Base-by-base conservation (phyloP, 805 yeast species). In the Torulaspora indica region DNA sequence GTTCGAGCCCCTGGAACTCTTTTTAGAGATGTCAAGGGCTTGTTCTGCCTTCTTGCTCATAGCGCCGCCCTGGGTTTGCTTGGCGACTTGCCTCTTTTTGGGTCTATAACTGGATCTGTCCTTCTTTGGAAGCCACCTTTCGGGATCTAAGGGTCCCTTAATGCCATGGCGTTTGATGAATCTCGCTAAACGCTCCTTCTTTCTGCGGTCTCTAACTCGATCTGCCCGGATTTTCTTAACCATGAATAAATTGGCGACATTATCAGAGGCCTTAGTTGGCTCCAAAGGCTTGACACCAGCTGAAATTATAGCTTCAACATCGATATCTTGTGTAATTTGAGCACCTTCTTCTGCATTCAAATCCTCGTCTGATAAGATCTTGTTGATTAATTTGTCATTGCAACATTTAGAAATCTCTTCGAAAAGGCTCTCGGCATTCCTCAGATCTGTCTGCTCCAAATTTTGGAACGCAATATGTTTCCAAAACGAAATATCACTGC, bases 71-170 rank as follows among this genome's bases (percentile, higher is more conserved):
- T 81, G 86, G 0, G 84, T 78, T 38, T 73, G 78, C 50, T 72
- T 74, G 5, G 70, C 68, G 42, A 60, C 50, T 46, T 65, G 65
- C 53, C 73, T 75, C 61, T 78, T 82, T 60, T 85, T 83, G 10
- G 95, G 86, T 64, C 79, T 86, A 68, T 84, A 89, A 55, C 81
- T 78, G 5, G 89, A 76, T 63, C 98, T 78, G 60, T 90, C 95
- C 60, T 81, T 84, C 74, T 85, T 56, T 17, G 96, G 95, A 40
- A 91, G 65, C 98, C 98, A 90, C 68, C 97, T 82, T 64, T 90
- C 97, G 13, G 77, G 75, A 54, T 82, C 84, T 3, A 77, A 70
- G 4, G 51, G 58, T 38, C 65, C 60, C 38, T 69, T 81, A 66
- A 27, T 20, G 3, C 40, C 51, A 35, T 50, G 55, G 20, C 42